Conservation (phyloP, 805 yeast species). For the Ogataea angusta region DNA sequence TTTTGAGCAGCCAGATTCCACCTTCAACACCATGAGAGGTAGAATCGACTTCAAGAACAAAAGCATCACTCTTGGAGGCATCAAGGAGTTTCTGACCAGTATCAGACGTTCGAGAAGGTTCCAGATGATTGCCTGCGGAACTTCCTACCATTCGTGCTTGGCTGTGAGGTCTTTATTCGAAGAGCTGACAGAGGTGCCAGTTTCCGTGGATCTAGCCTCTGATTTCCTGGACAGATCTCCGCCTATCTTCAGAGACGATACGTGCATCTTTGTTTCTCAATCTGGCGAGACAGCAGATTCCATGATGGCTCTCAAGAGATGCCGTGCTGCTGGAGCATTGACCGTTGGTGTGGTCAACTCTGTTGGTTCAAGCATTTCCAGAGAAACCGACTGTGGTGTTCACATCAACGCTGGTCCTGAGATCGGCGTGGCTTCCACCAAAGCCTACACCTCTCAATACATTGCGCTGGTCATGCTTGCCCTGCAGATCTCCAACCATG, state of each 20-base stretch:
- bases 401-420: constrained; percentile 99
- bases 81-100: constrained; percentile 77
- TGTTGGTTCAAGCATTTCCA: constrained; percentile 95
- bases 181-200: constrained; percentile 94
- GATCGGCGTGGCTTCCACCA: constrained; percentile 98
- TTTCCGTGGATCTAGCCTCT: constrained; percentile 87
- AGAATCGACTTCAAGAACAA: constrained; percentile 87
- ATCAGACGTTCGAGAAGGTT: constrained; percentile 93
- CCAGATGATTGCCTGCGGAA: constrained; percentile 99
- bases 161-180: constrained; percentile 96
- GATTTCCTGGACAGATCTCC: constrained; percentile 92
- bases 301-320: constrained; percentile 90
- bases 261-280: constrained; percentile 96
- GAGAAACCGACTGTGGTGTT: constrained; percentile 98
- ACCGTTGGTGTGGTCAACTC: constrained; percentile 97
- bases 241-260: constrained; percentile 98
- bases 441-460: constrained; percentile 97
- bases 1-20: constrained; percentile 97
- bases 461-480: constrained; percentile 98
- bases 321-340: constrained; percentile 94
- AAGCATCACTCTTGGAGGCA: constrained; percentile 83
- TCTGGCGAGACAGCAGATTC: constrained; percentile 99
- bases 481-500: constrained; percentile 88
- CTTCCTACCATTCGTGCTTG: constrained; percentile 96
- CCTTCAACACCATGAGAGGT: constrained; percentile 99